Conservation (phyloP, 2,329 filamentous ascomycete genomes). For the Cladosporium sp. region DNA sequence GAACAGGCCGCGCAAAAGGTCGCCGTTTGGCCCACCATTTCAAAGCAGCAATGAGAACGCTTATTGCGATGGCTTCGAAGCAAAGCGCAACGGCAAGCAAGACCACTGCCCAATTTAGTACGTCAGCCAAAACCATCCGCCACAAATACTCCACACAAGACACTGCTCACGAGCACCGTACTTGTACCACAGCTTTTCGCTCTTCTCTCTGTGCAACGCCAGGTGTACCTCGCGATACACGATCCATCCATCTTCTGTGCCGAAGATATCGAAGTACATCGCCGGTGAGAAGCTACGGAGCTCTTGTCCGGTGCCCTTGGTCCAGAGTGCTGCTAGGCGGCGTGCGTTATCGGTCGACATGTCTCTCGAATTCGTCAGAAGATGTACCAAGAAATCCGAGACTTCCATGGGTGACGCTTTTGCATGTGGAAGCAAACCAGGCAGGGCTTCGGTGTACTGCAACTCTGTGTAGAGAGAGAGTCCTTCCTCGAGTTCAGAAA, state of each 20-base stretch:
- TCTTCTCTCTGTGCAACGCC: conserved; percentile 2
- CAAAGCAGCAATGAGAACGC: neutral
- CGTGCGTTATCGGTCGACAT: conserved; percentile 18
- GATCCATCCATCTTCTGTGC: conserved; percentile 23
- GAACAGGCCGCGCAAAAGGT: too few relatives aligned
- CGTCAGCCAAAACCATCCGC: neutral
- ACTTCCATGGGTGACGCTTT: conserved; percentile 24
- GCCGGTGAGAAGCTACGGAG: conserved; percentile 17
- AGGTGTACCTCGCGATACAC: conserved; percentile 23
- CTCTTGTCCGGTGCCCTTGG: conserved; percentile 24
- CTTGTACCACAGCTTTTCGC: neutral
- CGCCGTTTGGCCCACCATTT: neutral
- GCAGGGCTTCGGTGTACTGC: neutral
- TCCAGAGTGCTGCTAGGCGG: conserved; percentile 23
- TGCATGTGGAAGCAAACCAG: neutral
- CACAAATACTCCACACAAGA: too few relatives aligned
- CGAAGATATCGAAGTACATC: conserved; percentile 25
- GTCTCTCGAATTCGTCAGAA: conserved; percentile 9
- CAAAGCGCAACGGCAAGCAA: neutral
- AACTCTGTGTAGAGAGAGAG: neutral
- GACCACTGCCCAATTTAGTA: neutral
- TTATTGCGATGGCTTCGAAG: neutral
- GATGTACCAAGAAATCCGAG: conserved; percentile 18
- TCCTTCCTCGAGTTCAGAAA: neutral
- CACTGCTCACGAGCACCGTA: neutral